phyloP scores from a whole-genome alignment of 2,329 filamentous ascomycete species.

The Xylariaceae sp. region DNA sequence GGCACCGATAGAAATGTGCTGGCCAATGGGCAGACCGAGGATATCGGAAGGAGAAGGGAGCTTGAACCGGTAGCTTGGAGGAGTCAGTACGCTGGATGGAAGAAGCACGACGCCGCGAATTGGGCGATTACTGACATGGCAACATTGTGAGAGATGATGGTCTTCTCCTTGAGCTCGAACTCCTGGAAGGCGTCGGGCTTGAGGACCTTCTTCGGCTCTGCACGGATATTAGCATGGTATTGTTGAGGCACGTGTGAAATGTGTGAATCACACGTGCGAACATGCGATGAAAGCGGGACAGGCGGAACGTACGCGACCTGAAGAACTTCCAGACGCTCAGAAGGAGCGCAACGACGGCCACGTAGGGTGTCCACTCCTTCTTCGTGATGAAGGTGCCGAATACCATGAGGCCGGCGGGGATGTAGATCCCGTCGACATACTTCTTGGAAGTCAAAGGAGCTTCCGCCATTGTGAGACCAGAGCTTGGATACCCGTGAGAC shows the following conservation, averaged over 20 bases:
- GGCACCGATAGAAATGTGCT: constrained; percentile 95
- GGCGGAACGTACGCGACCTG: constrained; percentile 56
- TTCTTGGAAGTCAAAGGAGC: constrained; percentile 48
- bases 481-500: neutral
- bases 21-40: constrained; percentile 93
- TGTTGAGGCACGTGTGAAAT: neutral
- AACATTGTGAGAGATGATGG: constrained; percentile 92
- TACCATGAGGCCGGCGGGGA: constrained; percentile 74
- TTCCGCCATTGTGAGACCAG: constrained; percentile 34
- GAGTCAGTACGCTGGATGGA: constrained; percentile 3
- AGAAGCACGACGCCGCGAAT: neutral
- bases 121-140: constrained; percentile 63
- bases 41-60: constrained; percentile 74
- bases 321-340: constrained; percentile 69
- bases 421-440: constrained; percentile 75
- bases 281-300: neutral
- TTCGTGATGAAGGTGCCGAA: constrained; percentile 73
- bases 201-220: constrained; percentile 75
- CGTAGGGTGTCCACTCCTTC: constrained; percentile 68
- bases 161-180: constrained; percentile 92
- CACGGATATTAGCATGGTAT: constrained; percentile 18
- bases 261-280: neutral
- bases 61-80: constrained; percentile 78
- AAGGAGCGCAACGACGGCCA: constrained; percentile 58
- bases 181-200: constrained; percentile 86